Evolutionary conservation across 2,329 filamentous ascomycete species (phyloP).

Genomic region (Aspergillus nomiae): DNA sequence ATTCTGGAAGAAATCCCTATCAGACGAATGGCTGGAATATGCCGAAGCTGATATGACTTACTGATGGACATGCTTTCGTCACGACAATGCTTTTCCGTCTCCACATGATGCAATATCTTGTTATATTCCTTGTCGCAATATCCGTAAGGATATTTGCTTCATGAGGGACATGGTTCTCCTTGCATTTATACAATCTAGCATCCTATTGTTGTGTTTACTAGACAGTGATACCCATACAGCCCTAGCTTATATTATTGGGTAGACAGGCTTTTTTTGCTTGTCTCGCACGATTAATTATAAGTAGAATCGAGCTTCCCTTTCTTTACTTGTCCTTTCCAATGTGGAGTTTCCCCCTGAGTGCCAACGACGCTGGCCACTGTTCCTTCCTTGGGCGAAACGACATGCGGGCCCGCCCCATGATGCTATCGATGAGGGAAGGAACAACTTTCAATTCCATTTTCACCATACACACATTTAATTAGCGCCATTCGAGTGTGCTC

Average conservation of each 20-base stretch:
- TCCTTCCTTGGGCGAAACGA: not conserved
- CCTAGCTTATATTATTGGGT: conserved; percentile 5
- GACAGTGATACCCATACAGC: conserved; percentile 26
- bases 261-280: not conserved
- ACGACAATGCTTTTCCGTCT: not conserved
- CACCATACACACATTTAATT: not conserved
- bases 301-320: not conserved
- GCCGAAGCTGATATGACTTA: conserved; percentile 44
- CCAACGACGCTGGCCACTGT: not conserved
- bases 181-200: not conserved
- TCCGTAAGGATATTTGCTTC: not conserved
- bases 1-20: conserved; percentile 47
- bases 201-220: conserved; percentile 16
- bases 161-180: not conserved
- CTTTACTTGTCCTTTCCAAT: not conserved
- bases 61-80: conserved; percentile 22
- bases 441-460: not conserved
- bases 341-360: not conserved
- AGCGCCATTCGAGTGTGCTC: not conserved
- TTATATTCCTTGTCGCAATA: not conserved
- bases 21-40: conserved; percentile 49
- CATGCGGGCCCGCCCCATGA: not conserved
- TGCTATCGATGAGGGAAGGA: not conserved
- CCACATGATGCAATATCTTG: not conserved
- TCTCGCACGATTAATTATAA: not conserved